Evolutionary conservation across 164 flowering plant species (phyloP).

Genomic region (Aristolochia fimbriata): DNA sequence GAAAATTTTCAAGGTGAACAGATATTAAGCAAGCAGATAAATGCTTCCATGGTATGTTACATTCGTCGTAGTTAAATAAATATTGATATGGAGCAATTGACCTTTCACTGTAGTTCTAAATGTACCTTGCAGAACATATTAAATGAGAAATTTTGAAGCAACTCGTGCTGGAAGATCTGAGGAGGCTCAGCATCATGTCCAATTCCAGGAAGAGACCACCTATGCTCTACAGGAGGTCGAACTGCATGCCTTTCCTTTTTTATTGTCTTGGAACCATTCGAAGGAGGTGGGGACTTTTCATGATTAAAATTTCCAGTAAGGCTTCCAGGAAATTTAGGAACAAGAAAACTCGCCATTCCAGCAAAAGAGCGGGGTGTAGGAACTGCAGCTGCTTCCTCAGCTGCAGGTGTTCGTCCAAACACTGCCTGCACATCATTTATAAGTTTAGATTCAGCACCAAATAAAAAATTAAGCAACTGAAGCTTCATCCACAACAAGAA

Average conservation of each 20-base stretch:
- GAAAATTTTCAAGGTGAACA: too few relatives aligned
- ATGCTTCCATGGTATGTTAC: too few relatives aligned
- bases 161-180: slow-evolving; percentile 94
- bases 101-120: too few relatives aligned
- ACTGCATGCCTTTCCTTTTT: slow-evolving; percentile 79
- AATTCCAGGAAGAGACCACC: slow-evolving; percentile 82
- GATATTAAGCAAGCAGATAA: too few relatives aligned
- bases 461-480: background rate
- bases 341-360: slow-evolving; percentile 93
- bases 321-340: slow-evolving; percentile 81
- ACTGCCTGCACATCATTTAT: slow-evolving; percentile 50
- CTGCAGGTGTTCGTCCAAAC: slow-evolving; percentile 59
- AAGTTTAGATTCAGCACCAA: background rate
- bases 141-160: slow-evolving; percentile 89
- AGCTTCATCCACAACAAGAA: background rate
- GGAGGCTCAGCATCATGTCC: slow-evolving; percentile 44
- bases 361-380: slow-evolving; percentile 72
- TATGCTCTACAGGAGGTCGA: slow-evolving; percentile 90
- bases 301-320: slow-evolving; percentile 46
- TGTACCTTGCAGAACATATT: slow-evolving; percentile 64
- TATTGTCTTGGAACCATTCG: slow-evolving; percentile 41
- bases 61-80: too few relatives aligned
- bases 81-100: too few relatives aligned
- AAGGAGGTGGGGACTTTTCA: slow-evolving; percentile 45
- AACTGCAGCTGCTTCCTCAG: slow-evolving; percentile 40